phyloP scores from a whole-genome alignment of 306 rosid species.

The Argentina anserina region DNA sequence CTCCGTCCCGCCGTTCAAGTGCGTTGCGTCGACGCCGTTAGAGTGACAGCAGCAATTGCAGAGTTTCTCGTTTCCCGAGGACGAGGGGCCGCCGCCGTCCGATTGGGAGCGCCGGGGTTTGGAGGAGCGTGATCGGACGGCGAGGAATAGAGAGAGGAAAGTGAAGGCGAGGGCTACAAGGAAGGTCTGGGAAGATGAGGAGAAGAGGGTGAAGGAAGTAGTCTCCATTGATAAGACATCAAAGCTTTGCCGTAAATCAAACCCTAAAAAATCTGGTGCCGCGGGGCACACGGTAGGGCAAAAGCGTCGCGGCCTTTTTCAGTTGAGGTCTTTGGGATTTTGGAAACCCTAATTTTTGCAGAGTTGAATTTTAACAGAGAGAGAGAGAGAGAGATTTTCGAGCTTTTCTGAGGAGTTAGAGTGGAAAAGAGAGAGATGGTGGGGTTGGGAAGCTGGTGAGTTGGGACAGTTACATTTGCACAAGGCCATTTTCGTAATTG shows the following conservation, averaged over 20 bases:
- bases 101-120: constrained; percentile 21
- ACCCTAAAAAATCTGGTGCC: constrained; percentile 42
- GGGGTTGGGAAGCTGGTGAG: background rate
- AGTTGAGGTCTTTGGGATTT: background rate
- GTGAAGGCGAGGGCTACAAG: constrained; percentile 55
- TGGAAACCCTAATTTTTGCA: constrained; percentile 8
- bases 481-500: background rate
- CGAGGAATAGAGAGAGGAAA: constrained; percentile 51
- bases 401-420: background rate
- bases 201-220: constrained; percentile 37
- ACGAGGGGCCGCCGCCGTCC: constrained; percentile 7
- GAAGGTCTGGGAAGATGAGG: constrained; percentile 40
- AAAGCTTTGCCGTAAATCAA: constrained; percentile 61
- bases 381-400: background rate
- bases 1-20: constrained; percentile 60
- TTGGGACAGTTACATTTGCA: background rate
- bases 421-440: background rate
- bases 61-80: background rate
- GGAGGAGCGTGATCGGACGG: constrained; percentile 44
- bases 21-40: constrained; percentile 35
- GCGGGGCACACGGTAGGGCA: constrained; percentile 7
- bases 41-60: constrained; percentile 46
- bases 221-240: constrained; percentile 93
- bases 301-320: background rate
- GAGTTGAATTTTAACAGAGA: background rate